Evolutionary conservation across 2,329 filamentous ascomycete genomes (phyloP).

Genomic region (Beauveria rudraprayagi): DNA sequence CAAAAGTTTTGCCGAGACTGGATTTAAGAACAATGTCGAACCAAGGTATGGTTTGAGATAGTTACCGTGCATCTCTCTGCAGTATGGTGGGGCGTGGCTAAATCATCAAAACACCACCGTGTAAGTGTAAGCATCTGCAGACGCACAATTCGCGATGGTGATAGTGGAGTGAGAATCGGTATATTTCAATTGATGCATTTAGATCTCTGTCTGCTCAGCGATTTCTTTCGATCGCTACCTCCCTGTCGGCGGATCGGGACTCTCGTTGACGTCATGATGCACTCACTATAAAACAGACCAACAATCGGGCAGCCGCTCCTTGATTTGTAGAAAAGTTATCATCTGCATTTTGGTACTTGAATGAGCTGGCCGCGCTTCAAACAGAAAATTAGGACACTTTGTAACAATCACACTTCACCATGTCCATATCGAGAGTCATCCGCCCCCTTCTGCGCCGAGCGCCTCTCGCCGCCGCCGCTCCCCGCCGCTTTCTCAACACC

Average conservation of each 20-base stretch:
- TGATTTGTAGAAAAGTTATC: neutral
- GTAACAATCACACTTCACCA: neutral
- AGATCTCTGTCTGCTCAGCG: neutral
- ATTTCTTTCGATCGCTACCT: too few species aligned
- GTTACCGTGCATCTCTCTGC: neutral
- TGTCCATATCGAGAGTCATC: neutral
- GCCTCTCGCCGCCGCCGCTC: neutral
- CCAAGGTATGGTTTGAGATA: neutral
- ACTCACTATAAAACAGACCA: neutral
- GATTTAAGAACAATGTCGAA: too few species aligned
- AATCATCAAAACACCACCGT: neutral
- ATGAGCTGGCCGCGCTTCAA: neutral
- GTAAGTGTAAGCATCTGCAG: neutral
- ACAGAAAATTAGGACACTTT: neutral
- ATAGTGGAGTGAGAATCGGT: too few species aligned
- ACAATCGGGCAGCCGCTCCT: neutral
- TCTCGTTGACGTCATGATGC: conserved; percentile 4
- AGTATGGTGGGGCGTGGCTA: neutral
- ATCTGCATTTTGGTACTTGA: neutral
- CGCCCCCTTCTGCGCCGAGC: conserved; percentile 1
- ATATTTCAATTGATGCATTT: neutral
- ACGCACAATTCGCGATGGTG: too few species aligned
- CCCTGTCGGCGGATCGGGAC: neutral
- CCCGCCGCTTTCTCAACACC: conserved; percentile 27
- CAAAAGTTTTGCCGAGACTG: too few species aligned